Evolutionary conservation across 805 yeast genomes (phyloP).

Genomic region (Schwanniomyces occidentalis): DNA sequence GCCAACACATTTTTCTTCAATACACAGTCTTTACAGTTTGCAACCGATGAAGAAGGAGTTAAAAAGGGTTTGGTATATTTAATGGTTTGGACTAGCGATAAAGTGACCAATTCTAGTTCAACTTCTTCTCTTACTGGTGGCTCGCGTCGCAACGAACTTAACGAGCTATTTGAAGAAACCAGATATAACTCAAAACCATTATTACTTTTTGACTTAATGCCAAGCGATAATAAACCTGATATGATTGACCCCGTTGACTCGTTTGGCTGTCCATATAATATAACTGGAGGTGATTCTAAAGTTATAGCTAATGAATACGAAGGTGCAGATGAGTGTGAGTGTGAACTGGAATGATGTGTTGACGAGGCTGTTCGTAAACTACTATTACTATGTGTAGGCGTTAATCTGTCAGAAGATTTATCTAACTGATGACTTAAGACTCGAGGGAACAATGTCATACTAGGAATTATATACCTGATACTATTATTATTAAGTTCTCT

Average conservation of each 20-base stretch:
- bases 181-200: slow-evolving; percentile 11
- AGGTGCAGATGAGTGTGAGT: too few species aligned
- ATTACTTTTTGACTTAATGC: slow-evolving; percentile 12
- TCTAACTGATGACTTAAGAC: too few species aligned
- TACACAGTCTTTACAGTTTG: slow-evolving; percentile 60
- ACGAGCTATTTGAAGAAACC: slow-evolving; percentile 12
- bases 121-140: too few species aligned
- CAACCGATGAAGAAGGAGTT: slow-evolving; percentile 49
- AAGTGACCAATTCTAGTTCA: slow-evolving; percentile 55
- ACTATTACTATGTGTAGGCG: too few species aligned
- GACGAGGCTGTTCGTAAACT: too few species aligned
- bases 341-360: too few species aligned
- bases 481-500: too few species aligned
- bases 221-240: slow-evolving; percentile 71
- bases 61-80: slow-evolving; percentile 66
- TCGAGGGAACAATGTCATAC: too few species aligned
- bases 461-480: too few species aligned
- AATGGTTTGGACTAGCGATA: slow-evolving; percentile 72
- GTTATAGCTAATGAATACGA: slow-evolving; percentile 54
- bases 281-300: slow-evolving; percentile 89
- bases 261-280: slow-evolving; percentile 73
- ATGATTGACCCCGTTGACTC: slow-evolving; percentile 86
- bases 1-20: slow-evolving; percentile 63
- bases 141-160: slow-evolving; percentile 15
- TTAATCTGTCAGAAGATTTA: too few species aligned